phyloP scores from a whole-genome alignment of 2,329 filamentous ascomycete species.

The Neocatenulostroma microsporum region DNA sequence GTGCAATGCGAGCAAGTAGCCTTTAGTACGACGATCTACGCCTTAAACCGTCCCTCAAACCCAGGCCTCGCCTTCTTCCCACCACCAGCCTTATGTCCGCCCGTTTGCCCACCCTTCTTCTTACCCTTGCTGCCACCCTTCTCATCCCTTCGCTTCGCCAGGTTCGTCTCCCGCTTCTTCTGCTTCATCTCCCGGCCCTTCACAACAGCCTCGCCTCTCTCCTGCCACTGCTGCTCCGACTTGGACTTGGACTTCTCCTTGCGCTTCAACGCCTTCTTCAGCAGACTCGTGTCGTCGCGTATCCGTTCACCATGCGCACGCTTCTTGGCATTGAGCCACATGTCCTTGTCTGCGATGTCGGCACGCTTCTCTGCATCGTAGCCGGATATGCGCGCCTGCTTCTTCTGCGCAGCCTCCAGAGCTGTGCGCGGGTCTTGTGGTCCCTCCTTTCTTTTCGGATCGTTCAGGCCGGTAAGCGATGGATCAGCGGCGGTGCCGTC shows the following conservation, averaged over 20 bases:
- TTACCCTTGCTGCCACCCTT: slow-evolving; percentile 64
- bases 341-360: slow-evolving; percentile 86
- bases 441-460: slow-evolving; percentile 68
- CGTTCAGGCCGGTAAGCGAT: slow-evolving; percentile 51
- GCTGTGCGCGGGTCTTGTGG: slow-evolving; percentile 79
- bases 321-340: slow-evolving; percentile 86
- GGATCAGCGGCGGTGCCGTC: slow-evolving; percentile 76
- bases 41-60: slow-evolving; percentile 61
- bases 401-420: slow-evolving; percentile 76
- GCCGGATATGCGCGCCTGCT: slow-evolving; percentile 67
- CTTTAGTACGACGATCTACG: slow-evolving; percentile 10
- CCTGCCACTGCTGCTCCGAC: slow-evolving; percentile 31
- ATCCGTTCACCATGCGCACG: slow-evolving; percentile 84
- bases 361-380: slow-evolving; percentile 74
- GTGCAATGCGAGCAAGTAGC: neutral
- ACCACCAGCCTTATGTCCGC: slow-evolving; percentile 48
- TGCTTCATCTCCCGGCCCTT: slow-evolving; percentile 43
- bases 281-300: slow-evolving; percentile 71
- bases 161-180: slow-evolving; percentile 43
- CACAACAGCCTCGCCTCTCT: slow-evolving; percentile 38
- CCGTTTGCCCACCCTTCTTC: slow-evolving; percentile 60
- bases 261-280: slow-evolving; percentile 92
- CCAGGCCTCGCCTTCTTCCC: slow-evolving; percentile 44
- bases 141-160: slow-evolving; percentile 68
- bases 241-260: slow-evolving; percentile 59